Evolutionary conservation across 2,329 filamentous ascomycete species (phyloP).

Genomic region (Delphinella strobiligena): DNA sequence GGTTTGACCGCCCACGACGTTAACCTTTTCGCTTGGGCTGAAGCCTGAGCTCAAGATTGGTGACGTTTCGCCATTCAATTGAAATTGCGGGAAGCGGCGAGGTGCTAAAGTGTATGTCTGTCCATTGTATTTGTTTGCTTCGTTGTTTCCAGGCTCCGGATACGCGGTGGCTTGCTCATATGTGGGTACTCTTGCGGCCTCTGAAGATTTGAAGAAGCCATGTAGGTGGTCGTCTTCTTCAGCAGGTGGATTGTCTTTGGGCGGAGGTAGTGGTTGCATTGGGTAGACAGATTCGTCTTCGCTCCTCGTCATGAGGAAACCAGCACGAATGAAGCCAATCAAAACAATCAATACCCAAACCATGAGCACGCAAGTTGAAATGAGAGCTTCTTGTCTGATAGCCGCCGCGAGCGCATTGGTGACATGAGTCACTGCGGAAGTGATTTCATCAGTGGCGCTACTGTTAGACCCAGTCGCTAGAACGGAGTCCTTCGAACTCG

Average conservation of each 20-base stretch:
- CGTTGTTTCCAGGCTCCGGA: slow-evolving; percentile 26
- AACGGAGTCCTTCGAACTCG: slow-evolving; percentile 53
- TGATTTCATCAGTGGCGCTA: slow-evolving; percentile 70
- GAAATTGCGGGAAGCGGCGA: slow-evolving; percentile 31
- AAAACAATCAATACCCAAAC: slow-evolving; percentile 70
- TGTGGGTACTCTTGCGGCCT: slow-evolving; percentile 20
- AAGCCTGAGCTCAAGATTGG: slow-evolving; percentile 19
- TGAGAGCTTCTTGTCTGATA: slow-evolving; percentile 66
- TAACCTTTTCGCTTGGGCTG: slow-evolving; percentile 27
- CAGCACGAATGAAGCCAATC: slow-evolving; percentile 56
- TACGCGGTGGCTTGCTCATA: slow-evolving; percentile 23
- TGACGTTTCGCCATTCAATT: slow-evolving; percentile 19
- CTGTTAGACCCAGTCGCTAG: slow-evolving; percentile 59
- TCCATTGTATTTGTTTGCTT: slow-evolving; percentile 29
- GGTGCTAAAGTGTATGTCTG: slow-evolving; percentile 35
- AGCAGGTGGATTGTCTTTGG: slow-evolving; percentile 1
- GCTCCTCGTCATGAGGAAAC: slow-evolving; percentile 46
- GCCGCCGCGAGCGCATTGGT: slow-evolving; percentile 52
- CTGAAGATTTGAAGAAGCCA: slow-evolving; percentile 10
- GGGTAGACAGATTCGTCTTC: slow-evolving; percentile 19
- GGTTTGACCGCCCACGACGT: slow-evolving; percentile 29
- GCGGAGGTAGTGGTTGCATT: slow-evolving; percentile 4
- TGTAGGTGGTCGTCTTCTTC: slow-evolving; percentile 13
- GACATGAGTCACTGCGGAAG: slow-evolving; percentile 60
- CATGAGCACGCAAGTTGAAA: slow-evolving; percentile 61